Percentiles rank a stretch among this genome's conserved stretches.
These are phyloP conservation scores for Neofusicoccum laricinum DNA, from an alignment of 2,329 filamentous ascomycete species.

Conservation along the genomic window DNA sequence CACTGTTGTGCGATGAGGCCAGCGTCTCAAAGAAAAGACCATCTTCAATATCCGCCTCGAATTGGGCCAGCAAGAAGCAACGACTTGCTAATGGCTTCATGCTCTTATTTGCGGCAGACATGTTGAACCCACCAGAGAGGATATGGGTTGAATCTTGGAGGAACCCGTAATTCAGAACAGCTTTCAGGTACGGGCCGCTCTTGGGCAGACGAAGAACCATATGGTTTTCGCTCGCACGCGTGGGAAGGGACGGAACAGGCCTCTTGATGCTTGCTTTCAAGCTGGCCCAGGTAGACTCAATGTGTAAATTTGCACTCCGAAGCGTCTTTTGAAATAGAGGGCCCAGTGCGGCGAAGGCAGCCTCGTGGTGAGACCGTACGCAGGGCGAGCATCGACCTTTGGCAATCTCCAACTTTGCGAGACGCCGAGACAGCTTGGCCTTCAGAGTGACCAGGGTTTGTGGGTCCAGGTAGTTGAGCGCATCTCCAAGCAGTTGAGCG, in stretches of 20 bases:
- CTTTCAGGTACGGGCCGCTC: neutral
- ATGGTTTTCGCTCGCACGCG: constrained; percentile 24
- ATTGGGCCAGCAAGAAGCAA: neutral
- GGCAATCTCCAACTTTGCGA: constrained; percentile 56
- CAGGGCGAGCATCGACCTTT: constrained; percentile 20
- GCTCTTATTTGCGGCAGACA: neutral
- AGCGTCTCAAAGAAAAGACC: neutral
- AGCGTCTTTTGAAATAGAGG: constrained; percentile 21
- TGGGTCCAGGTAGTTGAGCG: constrained; percentile 23
- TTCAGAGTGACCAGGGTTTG: constrained; percentile 44
- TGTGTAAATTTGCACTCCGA: constrained; percentile 17
- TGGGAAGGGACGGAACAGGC: constrained; percentile 42
- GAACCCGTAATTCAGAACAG: neutral
- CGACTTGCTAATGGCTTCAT: neutral
- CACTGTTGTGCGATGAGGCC: neutral
- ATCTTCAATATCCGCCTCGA: neutral
- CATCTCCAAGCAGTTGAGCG: constrained; percentile 46
- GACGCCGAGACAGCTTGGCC: constrained; percentile 55
- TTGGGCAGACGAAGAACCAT: neutral
- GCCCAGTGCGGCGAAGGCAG: constrained; percentile 28
- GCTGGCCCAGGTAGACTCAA: constrained; percentile 24
- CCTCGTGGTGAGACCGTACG: constrained; percentile 21
- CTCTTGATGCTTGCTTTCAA: constrained; percentile 30
- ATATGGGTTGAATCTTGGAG: neutral
- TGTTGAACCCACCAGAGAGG: neutral